Base-by-base conservation (phyloP, 805 yeast genomes). In the Blastobotrys parvus region DNA sequence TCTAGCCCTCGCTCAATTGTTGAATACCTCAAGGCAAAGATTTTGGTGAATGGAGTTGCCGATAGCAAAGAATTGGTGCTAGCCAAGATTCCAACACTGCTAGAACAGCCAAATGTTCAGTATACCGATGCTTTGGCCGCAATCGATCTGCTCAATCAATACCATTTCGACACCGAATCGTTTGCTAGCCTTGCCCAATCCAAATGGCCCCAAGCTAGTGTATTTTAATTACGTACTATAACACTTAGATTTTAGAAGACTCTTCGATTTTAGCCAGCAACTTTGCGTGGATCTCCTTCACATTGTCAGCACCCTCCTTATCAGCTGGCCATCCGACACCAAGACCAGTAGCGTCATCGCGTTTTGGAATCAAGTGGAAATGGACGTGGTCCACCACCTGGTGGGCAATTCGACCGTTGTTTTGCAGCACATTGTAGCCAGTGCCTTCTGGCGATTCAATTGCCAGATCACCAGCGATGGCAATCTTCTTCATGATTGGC, bases 301-400 rank as follows among this genome's bases (percentile, higher is more conserved):
- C 68, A 42, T 80, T 77, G 11, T 70, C 88, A 62, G 84, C 79
- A 58, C 84, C 83, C 25, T 90, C 83, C 44, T 71, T 76, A 54
- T 79, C 75, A 16, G 88, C 80, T n/a, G 97, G 97, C 97, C 98
- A 92, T 21, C 92, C 95, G 25, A 90, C 87, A 29, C 72, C 73
- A 50, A 90, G 72, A 1, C 98, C 98, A 16, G 89, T 70, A 33
- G 73, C 72, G 1, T 63, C 68, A 55, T 79, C 80, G 46, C 73
- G 74, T 74, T 90, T 90, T 40, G 98, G 98, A 60, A 90, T 90
- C 62, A 90, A 77, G 63, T 90, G 98, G 75, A 92, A 84, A 63
- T 90, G 98, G 45, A 92, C 97, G 61, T 90, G 98, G 53, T 84
- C 92, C 45, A 92, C 97, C 44, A 74, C 82, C 68, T 90, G 98